Evolutionary conservation across 108 stramenopile species (phyloP).

Genomic region (Fistulifera solaris): DNA sequence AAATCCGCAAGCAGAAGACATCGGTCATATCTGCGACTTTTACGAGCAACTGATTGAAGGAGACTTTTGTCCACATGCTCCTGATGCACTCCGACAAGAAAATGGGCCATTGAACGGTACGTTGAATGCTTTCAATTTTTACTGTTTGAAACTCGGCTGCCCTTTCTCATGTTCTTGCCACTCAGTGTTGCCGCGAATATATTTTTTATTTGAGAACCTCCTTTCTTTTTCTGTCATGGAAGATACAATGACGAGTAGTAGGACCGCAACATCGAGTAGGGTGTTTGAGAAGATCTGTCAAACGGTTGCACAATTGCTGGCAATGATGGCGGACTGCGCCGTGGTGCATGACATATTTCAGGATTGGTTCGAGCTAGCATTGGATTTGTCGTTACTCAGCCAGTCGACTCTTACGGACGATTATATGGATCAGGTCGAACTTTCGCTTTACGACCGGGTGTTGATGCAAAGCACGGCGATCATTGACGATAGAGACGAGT

Average conservation of each 20-base stretch:
- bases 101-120: conserved; percentile 16
- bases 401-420: neutral
- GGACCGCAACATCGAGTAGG: neutral
- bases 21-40: conserved; percentile 52
- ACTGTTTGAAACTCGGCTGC: neutral
- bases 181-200: conserved; percentile 6
- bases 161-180: neutral
- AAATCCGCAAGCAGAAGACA: conserved; percentile 18
- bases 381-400: conserved; percentile 3
- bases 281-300: conserved; percentile 1
- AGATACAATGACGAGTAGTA: neutral
- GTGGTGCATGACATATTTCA: conserved; percentile 1
- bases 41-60: conserved; percentile 47
- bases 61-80: conserved; percentile 61
- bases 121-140: neutral
- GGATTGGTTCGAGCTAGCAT: conserved; percentile 1
- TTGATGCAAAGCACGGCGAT: no score
- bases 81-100: conserved; percentile 27
- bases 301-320: conserved; percentile 10
- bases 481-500: no score
- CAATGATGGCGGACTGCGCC: neutral
- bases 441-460: no score
- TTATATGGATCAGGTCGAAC: no score
- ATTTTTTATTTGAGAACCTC: conserved; percentile 3
- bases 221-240: conserved; percentile 4